phyloP scores from a whole-genome alignment of 2,329 filamentous ascomycete species.

The Xylaria sp. region DNA sequence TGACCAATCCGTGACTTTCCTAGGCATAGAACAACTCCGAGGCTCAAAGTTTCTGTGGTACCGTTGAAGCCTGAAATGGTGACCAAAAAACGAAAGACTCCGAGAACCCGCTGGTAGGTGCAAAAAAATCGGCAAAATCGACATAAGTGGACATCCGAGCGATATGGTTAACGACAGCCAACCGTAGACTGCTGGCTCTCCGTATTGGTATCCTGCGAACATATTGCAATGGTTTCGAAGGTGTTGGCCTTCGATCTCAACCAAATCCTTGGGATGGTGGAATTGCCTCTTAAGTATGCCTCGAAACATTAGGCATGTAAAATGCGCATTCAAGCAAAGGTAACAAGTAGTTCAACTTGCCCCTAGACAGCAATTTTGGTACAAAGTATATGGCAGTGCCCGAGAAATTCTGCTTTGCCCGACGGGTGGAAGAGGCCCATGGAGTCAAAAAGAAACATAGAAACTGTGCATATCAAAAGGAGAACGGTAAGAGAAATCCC shows the following conservation, averaged over 20 bases:
- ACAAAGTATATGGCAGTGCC: background rate
- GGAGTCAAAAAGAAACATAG: conserved; percentile 8
- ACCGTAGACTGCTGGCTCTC: background rate
- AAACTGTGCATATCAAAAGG: background rate
- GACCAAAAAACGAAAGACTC: background rate
- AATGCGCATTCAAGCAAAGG: background rate
- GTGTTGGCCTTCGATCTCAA: conserved; percentile 1
- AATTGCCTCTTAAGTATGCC: background rate
- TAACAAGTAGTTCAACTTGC: background rate
- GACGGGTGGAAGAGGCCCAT: background rate
- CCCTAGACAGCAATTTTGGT: background rate
- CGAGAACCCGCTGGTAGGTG: background rate
- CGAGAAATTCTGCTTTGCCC: background rate
- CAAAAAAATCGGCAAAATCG: background rate
- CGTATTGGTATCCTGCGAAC: background rate
- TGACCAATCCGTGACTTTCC: background rate
- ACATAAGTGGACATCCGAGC: background rate
- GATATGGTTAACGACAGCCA: background rate
- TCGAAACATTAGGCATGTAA: background rate
- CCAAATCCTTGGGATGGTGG: background rate
- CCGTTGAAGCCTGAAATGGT: background rate
- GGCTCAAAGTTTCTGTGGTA: background rate
- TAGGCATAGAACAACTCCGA: background rate
- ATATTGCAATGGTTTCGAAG: background rate
- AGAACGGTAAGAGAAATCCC: conserved; percentile 4